These are phyloP conservation scores for Fusarium burgessii DNA, from an alignment of 2,329 filamentous ascomycete genomes.

Conservation along the genomic window DNA sequence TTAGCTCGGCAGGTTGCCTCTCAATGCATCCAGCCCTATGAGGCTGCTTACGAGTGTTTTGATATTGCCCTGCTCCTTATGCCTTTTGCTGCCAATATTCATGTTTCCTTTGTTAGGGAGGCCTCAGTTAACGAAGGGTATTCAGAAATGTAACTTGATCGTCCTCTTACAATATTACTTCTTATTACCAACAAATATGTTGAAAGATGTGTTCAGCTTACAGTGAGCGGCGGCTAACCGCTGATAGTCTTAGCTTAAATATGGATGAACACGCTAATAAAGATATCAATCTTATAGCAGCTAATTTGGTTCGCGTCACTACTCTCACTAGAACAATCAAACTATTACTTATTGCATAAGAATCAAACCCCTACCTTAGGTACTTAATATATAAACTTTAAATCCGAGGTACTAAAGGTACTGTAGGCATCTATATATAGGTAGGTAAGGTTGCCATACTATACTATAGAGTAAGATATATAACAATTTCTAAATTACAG, in stretches of 20 bases:
- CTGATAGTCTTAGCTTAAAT: background rate
- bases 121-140: conserved; percentile 6
- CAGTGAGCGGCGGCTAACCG: background rate
- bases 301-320: too few relatives aligned
- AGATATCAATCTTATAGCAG: background rate
- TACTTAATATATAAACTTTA: too few relatives aligned
- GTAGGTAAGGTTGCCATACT: too few relatives aligned
- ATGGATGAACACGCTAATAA: conserved; percentile 4
- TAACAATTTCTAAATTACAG: too few relatives aligned
- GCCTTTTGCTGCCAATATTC: background rate
- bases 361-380: too few relatives aligned
- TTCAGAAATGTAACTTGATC: background rate
- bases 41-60: conserved; percentile 1
- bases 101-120: background rate
- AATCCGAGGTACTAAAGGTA: too few relatives aligned
- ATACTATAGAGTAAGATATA: too few relatives aligned
- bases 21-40: conserved; percentile 24
- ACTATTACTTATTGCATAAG: too few relatives aligned
- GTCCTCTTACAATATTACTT: background rate
- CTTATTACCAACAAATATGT: background rate
- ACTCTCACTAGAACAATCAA: too few relatives aligned
- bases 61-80: background rate
- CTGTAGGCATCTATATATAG: too few relatives aligned
- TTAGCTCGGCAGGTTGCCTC: conserved; percentile 12
- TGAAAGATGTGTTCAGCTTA: background rate